Conservation (phyloP, 2,329 filamentous ascomycete species). For the Alternaria sp. region DNA sequence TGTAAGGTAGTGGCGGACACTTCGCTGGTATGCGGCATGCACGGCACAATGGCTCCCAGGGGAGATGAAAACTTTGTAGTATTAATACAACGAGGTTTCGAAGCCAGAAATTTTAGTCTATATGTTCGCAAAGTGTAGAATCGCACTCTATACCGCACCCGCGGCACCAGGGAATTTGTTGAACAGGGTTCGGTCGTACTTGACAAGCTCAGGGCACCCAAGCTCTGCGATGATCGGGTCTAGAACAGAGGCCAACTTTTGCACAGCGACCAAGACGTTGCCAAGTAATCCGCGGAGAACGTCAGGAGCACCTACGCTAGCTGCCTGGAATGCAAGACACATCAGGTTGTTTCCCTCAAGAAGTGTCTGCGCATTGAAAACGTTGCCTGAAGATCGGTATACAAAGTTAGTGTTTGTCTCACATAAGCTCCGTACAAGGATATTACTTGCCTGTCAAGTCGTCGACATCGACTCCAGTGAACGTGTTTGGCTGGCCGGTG, state of each 20-base stretch:
- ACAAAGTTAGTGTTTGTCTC: too few species aligned
- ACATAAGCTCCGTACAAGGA: too few species aligned
- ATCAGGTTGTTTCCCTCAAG: slow-evolving; percentile 28
- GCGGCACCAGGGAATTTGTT: neutral
- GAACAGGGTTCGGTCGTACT: slow-evolving; percentile 25
- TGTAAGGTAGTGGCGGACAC: too few species aligned
- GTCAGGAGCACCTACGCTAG: slow-evolving; percentile 21
- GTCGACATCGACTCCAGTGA: slow-evolving; percentile 25
- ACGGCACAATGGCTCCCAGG: too few species aligned
- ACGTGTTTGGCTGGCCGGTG: slow-evolving; percentile 27
- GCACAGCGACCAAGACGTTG: slow-evolving; percentile 22
- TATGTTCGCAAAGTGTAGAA: too few species aligned
- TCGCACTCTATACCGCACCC: too few species aligned
- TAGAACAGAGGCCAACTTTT: slow-evolving; percentile 24
- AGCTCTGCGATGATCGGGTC: slow-evolving; percentile 23
- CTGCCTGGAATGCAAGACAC: slow-evolving; percentile 29
- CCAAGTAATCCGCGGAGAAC: slow-evolving; percentile 25
- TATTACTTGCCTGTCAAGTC: too few species aligned
- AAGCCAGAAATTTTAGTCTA: too few species aligned
- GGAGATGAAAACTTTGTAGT: too few species aligned
- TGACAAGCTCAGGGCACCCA: slow-evolving; percentile 24
- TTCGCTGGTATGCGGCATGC: too few species aligned
- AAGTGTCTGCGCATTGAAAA: slow-evolving; percentile 24
- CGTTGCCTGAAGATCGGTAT: neutral
- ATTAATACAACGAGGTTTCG: too few species aligned